Evolutionary conservation across 176 grass and related monocot species (phyloP), one percentile per base, ranked within the genome.

Genomic region (Oryza longistaminata): DNA sequence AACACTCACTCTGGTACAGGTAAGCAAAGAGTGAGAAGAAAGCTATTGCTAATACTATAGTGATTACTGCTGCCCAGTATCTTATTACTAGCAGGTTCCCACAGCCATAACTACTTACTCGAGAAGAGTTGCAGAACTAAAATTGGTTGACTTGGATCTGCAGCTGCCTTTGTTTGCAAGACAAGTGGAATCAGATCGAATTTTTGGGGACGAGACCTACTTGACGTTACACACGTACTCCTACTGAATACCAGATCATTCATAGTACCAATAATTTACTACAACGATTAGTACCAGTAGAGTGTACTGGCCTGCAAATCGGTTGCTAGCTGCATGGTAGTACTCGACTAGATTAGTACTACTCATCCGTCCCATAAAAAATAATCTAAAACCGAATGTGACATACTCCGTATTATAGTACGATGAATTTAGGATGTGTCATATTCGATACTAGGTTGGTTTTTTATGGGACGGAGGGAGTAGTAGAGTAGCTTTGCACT

Each of bases 161-260:
- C 50, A 5, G n/a, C 2, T 83, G 45, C 60, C 68, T 49, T 79
- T 67, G 68, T 11, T 53, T 11, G 68, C 67, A 79, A 79, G 75
- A 66, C 58, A 84, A 7, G 68, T 83, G 81, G 53, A 55, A 68
- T 83, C 33, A 27, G 77, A 72, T 84, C 26, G 84, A 86, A 79
- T 85, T 24, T 84, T 50, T 74, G 1, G 75, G 81, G 75, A 7
- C 33, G 15, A 43, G n/a, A 43, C 15, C 29, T 73, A 67, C 42
- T 79, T 84, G 68, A 67, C 58, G 87, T 66, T 73, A 67, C 58
- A 27, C 55, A 15, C 42, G 40, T 42, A 42, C 35, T 37, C 7
- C 39, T 40, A 40, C 39, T 8, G 39, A 40, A 40, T 40, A 40
- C 65, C 65, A 68, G 13, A 15, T 68, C 5, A 16, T 68, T 68